Evolutionary conservation across 2,329 filamentous ascomycete genomes (phyloP).

Genomic region (Hawksworthiomyces lignivorus): DNA sequence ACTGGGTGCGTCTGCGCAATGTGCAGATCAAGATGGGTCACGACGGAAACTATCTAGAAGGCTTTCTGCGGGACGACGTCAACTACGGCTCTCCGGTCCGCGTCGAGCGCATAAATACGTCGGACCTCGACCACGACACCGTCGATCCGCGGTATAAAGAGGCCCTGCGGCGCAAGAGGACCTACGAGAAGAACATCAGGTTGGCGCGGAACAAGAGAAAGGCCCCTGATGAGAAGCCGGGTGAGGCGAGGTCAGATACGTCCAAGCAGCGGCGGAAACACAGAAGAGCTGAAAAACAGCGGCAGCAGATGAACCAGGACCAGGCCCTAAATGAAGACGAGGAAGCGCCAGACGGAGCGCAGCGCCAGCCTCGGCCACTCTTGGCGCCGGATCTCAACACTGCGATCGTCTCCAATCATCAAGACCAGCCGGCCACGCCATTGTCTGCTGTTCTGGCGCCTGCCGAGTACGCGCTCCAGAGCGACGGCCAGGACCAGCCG

Average conservation of each 20-base stretch:
- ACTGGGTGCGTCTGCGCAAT: slow-evolving; percentile 63
- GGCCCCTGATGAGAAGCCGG: slow-evolving; percentile 21
- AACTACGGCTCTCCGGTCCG: neutral
- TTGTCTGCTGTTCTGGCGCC: slow-evolving; percentile 34
- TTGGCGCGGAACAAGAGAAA: slow-evolving; percentile 30
- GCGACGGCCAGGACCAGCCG: slow-evolving; percentile 21
- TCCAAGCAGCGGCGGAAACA: slow-evolving; percentile 1
- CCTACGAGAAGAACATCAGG: slow-evolving; percentile 50
- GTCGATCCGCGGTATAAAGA: slow-evolving; percentile 44
- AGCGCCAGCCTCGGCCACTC: neutral
- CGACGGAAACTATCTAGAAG: slow-evolving; percentile 56
- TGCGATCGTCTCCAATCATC: slow-evolving; percentile 37
- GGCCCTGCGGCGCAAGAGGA: slow-evolving; percentile 54
- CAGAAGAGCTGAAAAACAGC: neutral
- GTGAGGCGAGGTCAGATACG: neutral
- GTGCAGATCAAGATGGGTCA: slow-evolving; percentile 57
- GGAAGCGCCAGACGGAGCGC: slow-evolving; percentile 3
- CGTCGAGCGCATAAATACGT: slow-evolving; percentile 9
- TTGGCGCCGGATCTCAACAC: neutral
- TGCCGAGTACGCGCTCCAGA: slow-evolving; percentile 31
- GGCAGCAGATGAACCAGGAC: no score
- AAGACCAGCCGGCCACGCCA: slow-evolving; percentile 25
- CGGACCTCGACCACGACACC: slow-evolving; percentile 24
- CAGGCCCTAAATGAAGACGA: no score
- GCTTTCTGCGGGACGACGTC: slow-evolving; percentile 57